Base-by-base conservation (phyloP, 2,329 filamentous ascomycete species). In the Tolypocladium ophioglossoides region DNA sequence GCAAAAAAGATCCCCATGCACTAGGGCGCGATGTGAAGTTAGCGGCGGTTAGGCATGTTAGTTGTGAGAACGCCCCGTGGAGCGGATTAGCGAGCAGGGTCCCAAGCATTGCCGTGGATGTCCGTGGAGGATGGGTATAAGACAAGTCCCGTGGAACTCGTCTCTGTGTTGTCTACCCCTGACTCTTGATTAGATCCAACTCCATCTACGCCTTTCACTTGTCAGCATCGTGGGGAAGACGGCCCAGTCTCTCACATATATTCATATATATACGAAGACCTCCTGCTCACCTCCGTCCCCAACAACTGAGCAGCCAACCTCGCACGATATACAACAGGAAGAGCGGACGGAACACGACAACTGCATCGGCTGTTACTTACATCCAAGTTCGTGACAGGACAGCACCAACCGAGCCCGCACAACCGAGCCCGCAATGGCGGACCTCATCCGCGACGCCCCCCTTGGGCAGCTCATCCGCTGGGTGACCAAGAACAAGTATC, bases 391-490 rank as follows among this genome's bases (percentile, higher is more conserved):
- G n/a, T n/a, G n/a, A n/a, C n/a, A n/a, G n/a, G n/a, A n/a, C n/a
- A n/a, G n/a, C n/a, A n/a, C n/a, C n/a, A n/a, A n/a, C n/a, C n/a
- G n/a, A n/a, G n/a, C n/a, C n/a, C n/a, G n/a, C n/a, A n/a, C n/a
- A n/a, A n/a, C 6, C 14, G 24, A 39, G 14, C 20, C 20, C 24
- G 24, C 34, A 8, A 63, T 70, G 63, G 62, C 63, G 52, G 68
- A 68, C 52, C 44, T 67, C 24, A 62, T 84, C 54, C 71, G 80
- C 63, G 82, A 84, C 54, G 74, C 81, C 56, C 74, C 81, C 32
- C 60, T 83, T 57, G 82, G 82, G 59, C 80, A 84, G 59, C 59
- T 83, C 50, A 73, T 85, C 58, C 75, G 82, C 60, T 78, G 72
- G 60, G 51, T 76, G 53, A 80, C 80, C 3, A 66, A 68, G 35